Percentiles rank a stretch among this genome's conserved stretches.
Conservation (phyloP, 2,329 filamentous ascomycete genomes). For the Camptophora hylomeconis region DNA sequence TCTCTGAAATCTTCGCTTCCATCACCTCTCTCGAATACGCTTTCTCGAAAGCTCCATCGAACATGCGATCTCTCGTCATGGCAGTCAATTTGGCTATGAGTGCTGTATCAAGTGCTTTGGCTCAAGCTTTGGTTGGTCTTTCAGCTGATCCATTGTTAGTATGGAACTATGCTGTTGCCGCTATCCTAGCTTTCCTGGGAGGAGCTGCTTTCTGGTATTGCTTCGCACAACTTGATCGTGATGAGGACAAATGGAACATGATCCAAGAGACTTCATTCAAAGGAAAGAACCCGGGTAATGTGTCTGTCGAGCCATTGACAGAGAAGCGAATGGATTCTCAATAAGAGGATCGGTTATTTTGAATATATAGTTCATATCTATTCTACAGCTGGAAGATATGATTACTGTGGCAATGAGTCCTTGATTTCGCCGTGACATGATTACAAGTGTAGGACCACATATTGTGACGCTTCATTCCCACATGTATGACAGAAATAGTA, state of each 20-base stretch:
- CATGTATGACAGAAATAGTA: too few relatives aligned
- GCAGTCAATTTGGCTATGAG: conserved; percentile 58
- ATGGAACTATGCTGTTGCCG: conserved; percentile 58
- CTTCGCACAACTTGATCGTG: conserved; percentile 50
- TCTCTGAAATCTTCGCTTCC: conserved; percentile 23
- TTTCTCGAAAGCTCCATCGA: conserved; percentile 63
- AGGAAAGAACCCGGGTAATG: too few relatives aligned
- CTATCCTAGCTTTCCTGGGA: conserved; percentile 49
- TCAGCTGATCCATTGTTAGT: conserved; percentile 52
- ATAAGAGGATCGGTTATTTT: too few relatives aligned
- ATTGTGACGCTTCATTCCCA: too few relatives aligned
- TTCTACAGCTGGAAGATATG: too few relatives aligned
- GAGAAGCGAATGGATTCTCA: too few relatives aligned
- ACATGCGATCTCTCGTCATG: conserved; percentile 61
- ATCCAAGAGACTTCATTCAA: conserved; percentile 9
- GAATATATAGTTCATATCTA: too few relatives aligned
- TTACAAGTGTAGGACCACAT: too few relatives aligned
- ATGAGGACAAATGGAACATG: conserved; percentile 55
- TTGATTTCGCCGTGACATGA: too few relatives aligned
- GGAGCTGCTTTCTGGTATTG: conserved; percentile 55
- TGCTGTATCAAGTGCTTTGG: conserved; percentile 55
- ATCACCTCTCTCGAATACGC: conserved; percentile 61
- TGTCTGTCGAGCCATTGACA: too few relatives aligned
- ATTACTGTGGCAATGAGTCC: too few relatives aligned
- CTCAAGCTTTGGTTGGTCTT: conserved; percentile 53